These are phyloP conservation scores for Talaromyces pinophilus DNA, from an alignment of 2,329 filamentous ascomycete genomes.

Conservation along the genomic window DNA sequence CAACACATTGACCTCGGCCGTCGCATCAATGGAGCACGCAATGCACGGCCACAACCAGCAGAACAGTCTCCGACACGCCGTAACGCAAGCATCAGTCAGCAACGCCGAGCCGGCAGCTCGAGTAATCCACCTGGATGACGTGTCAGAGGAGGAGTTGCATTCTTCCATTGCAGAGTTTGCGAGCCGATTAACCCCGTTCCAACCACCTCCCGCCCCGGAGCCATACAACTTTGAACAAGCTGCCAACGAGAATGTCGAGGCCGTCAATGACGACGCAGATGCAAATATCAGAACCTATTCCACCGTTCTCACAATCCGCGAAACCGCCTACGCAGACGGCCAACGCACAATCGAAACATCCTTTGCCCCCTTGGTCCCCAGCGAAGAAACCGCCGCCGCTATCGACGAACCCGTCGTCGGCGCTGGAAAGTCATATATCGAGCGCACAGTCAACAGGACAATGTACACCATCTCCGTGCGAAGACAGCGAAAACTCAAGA, in stretches of 20 bases:
- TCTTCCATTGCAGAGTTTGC: constrained; percentile 69
- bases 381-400: constrained; percentile 37
- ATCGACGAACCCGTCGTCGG: constrained; percentile 51
- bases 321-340: constrained; percentile 53
- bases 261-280: constrained; percentile 29
- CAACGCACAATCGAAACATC: constrained; percentile 55
- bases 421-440: constrained; percentile 57
- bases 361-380: constrained; percentile 51
- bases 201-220: constrained; percentile 76
- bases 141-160: constrained; percentile 61
- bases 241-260: constrained; percentile 37
- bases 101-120: constrained; percentile 19
- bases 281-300: constrained; percentile 48
- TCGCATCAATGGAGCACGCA: constrained; percentile 47
- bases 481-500: constrained; percentile 90
- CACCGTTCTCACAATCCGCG: constrained; percentile 55
- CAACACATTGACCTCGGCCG: constrained; percentile 60
- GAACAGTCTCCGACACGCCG: constrained; percentile 30
- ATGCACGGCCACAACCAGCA: constrained; percentile 39
- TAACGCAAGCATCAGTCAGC: constrained; percentile 32
- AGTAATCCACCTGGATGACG: constrained; percentile 43
- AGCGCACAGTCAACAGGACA: constrained; percentile 62
- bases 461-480: constrained; percentile 89
- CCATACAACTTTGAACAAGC: constrained; percentile 51
- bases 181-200: constrained; percentile 75